Percentiles rank a stretch among this genome's conserved stretches.
Conservation (phyloP, 805 yeast species). For the Candida suzukii region DNA sequence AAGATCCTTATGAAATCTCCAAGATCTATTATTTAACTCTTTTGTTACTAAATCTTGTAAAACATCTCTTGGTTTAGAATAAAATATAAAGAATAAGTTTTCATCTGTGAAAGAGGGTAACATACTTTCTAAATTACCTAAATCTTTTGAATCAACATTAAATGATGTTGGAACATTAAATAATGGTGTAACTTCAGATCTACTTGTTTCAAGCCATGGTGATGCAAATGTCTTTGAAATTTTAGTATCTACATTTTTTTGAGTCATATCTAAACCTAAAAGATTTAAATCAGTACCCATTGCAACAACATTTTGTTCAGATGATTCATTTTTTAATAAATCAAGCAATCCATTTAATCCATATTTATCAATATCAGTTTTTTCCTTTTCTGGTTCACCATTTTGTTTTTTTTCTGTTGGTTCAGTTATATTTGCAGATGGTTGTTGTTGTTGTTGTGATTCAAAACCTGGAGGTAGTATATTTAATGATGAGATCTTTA, state of each 20-base stretch:
- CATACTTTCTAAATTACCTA: constrained; percentile 26
- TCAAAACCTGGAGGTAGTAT: constrained; percentile 12
- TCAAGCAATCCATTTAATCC: constrained; percentile 62
- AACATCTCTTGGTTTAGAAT: constrained; percentile 87
- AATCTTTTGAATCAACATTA: constrained; percentile 19
- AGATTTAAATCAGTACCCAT: constrained; percentile 69
- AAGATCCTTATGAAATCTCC: constrained; percentile 95
- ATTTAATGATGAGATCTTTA: constrained; percentile 5
- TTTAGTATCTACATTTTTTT: constrained; percentile 30
- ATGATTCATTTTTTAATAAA: constrained; percentile 54
- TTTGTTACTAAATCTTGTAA: constrained; percentile 91
- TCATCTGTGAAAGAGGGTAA: constrained; percentile 74
- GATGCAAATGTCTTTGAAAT: constrained; percentile 68
- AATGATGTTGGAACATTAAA: constrained; percentile 58
- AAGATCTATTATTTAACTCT: constrained; percentile 84
- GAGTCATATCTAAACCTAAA: constrained; percentile 54
- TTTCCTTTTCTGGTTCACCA: constrained; percentile 10
- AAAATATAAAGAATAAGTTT: constrained; percentile 87
- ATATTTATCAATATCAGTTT: constrained; percentile 47
- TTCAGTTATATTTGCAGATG: constrained; percentile 4
- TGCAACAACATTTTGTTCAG: constrained; percentile 58
- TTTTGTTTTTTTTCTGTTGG: constrained; percentile 4
- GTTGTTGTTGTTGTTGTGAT: constrained; percentile 2
- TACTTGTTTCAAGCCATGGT: constrained; percentile 92
- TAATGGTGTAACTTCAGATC: constrained; percentile 85